Evolutionary conservation across 208 protist genomes (phyloP), one percentile per base, ranked within the genome.

Genomic region (Trypanosoma avium): DNA sequence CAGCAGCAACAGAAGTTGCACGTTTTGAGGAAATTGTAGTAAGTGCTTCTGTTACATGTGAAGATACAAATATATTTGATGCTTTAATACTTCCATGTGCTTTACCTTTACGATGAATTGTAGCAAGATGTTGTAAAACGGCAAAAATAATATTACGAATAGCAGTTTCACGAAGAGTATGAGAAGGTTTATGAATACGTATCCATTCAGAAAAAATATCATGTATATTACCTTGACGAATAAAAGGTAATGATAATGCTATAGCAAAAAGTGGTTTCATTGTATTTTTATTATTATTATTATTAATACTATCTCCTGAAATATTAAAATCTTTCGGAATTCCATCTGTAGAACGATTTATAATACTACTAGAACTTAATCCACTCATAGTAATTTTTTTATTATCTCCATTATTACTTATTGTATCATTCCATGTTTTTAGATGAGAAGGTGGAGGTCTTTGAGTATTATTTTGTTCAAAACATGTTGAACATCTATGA

Each of bases 41-140:
- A 22, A 74, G n/a, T 17, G 79, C 72, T 59, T 85, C 69, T 55
- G 68, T 48, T 27, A 74, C 69, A 42, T 84, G 71, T 43, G 73
- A 58, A 24, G 74, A 32, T 9, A 81, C 66, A 54, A 93, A 93
- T 40, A 90, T 60, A 43, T 93, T 93, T 10, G 83, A 86, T 40
- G 79, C 70, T 56, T 88, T 88, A 17, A 93, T 71, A 52, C 77
- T 82, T 29, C 86, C 83, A 52, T 89, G 84, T 3, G 73, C 76
- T 46, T 52, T 57, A 12, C 86, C 86, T 17, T 60, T 38, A 2
- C 52, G 57, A 52, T 93, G 86, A 49, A 93, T 72, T 1, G 62
- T 59, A 3, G 56, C 57, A 49, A 93, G 66, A 21, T 79, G 82
- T 46, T 72, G 48, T 22, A 93, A 74, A 27, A 90, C 81, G 24